Conservation (phyloP, 257 asterid species). For the Agastache rugosa region DNA sequence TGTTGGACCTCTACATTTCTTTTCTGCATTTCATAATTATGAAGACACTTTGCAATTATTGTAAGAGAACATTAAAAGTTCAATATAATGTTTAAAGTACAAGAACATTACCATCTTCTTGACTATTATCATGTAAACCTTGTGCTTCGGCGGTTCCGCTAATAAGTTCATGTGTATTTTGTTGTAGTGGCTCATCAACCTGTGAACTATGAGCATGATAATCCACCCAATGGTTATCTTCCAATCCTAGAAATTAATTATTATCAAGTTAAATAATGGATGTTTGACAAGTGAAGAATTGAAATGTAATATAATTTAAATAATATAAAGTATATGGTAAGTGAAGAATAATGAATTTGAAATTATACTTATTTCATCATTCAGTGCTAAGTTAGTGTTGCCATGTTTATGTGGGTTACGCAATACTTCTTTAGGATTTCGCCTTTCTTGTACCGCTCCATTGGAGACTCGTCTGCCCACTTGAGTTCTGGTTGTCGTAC, state of each 20-base stretch:
- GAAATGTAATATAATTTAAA: no score
- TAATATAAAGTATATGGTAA: no score
- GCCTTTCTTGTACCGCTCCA: background rate
- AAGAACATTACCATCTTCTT: background rate
- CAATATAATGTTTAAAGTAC: background rate
- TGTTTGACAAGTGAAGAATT: no score
- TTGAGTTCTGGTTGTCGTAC: background rate
- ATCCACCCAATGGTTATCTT: no score
- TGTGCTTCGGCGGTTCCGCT: background rate
- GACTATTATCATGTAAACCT: background rate
- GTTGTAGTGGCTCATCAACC: background rate
- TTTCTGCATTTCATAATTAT: slow-evolving; percentile 10
- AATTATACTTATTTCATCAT: background rate
- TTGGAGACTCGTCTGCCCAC: background rate
- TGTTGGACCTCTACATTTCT: slow-evolving; percentile 19
- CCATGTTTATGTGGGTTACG: background rate
- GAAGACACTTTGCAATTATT: background rate
- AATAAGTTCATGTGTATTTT: background rate
- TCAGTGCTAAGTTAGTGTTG: background rate
- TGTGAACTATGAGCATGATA: background rate
- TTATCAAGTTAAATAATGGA: no score
- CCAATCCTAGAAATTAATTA: no score
- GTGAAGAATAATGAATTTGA: no score
- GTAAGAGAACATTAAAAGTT: background rate
- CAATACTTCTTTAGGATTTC: background rate